Percentiles rank a stretch among this genome's conserved stretches.
phyloP scores from a whole-genome alignment of 1,139 yeast species.

The Hemisphaericaspora subhashii region DNA sequence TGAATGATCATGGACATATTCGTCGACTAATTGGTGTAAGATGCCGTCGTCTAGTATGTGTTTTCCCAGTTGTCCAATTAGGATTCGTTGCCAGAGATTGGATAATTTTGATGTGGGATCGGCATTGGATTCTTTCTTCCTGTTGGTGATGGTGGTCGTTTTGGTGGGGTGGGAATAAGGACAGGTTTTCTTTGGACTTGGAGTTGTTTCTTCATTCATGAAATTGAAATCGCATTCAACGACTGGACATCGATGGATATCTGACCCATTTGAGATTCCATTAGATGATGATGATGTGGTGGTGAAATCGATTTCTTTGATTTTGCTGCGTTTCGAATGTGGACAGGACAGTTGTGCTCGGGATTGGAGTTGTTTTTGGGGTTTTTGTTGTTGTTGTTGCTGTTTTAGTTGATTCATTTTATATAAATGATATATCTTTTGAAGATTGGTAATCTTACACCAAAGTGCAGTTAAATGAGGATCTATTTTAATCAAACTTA shows the following conservation, averaged over 20 bases:
- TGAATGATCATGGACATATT: conserved; percentile 25
- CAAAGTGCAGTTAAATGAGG: conserved; percentile 44
- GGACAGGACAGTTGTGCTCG: too few relatives aligned
- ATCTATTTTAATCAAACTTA: conserved; percentile 40
- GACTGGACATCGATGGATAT: conserved; percentile 37
- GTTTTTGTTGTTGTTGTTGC: conserved; percentile 7
- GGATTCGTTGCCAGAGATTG: too few relatives aligned
- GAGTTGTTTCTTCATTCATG: conserved; percentile 29
- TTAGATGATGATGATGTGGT: too few relatives aligned
- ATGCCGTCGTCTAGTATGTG: too few relatives aligned
- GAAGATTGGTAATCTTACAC: conserved; percentile 43
- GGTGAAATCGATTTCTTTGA: conserved; percentile 30
- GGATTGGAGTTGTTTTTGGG: too few relatives aligned
- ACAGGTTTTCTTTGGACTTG: conserved; percentile 10
- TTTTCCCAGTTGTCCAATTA: too few relatives aligned
- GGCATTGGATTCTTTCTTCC: not conserved
- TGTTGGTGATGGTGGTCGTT: conserved; percentile 4
- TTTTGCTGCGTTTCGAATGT: conserved; percentile 15
- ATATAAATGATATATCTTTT: conserved; percentile 41
- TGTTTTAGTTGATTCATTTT: conserved; percentile 24
- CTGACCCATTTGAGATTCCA: too few relatives aligned
- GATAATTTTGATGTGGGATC: too few relatives aligned
- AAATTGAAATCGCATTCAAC: conserved; percentile 42
- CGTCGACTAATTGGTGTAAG: conserved; percentile 34
- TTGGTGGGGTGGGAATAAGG: too few relatives aligned